Evolutionary conservation across 2,329 filamentous ascomycete species (phyloP).

Genomic region (Hymenoscyphus albidus): DNA sequence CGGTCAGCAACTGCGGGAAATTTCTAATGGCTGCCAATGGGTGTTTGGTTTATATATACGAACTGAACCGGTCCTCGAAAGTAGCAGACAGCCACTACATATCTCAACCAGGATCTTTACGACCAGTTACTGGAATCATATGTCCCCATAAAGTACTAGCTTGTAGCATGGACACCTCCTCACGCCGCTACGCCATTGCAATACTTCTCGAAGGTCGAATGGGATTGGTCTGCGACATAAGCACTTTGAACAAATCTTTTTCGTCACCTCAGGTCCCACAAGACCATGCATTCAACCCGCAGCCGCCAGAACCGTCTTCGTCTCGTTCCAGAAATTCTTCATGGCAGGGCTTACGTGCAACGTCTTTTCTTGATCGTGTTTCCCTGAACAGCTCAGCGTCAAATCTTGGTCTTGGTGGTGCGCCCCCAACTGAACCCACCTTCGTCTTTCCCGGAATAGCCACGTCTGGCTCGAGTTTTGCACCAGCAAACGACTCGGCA

Average conservation of each 20-base stretch:
- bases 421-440: conserved; percentile 14
- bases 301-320: not conserved
- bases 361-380: conserved; percentile 26
- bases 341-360: conserved; percentile 1
- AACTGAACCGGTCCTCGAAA: conserved; percentile 28
- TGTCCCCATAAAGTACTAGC: conserved; percentile 56
- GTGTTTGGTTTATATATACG: conserved; percentile 54
- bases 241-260: conserved; percentile 18
- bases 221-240: conserved; percentile 57
- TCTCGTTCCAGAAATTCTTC: not conserved
- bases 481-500: conserved; percentile 9
- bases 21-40: conserved; percentile 54
- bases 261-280: not conserved
- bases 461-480: conserved; percentile 14
- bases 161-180: conserved; percentile 60
- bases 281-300: not conserved
- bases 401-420: conserved; percentile 6
- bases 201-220: conserved; percentile 56
- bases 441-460: conserved; percentile 29
- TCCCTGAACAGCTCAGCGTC: conserved; percentile 26
- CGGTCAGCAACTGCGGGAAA: conserved; percentile 52
- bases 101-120: conserved; percentile 33
- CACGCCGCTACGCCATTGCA: conserved; percentile 51
- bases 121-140: conserved; percentile 49
- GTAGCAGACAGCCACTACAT: not conserved